These are phyloP conservation scores for Lecanoromycetidae sp. DNA, from an alignment of 2,329 filamentous ascomycete genomes.

Conservation along the genomic window DNA sequence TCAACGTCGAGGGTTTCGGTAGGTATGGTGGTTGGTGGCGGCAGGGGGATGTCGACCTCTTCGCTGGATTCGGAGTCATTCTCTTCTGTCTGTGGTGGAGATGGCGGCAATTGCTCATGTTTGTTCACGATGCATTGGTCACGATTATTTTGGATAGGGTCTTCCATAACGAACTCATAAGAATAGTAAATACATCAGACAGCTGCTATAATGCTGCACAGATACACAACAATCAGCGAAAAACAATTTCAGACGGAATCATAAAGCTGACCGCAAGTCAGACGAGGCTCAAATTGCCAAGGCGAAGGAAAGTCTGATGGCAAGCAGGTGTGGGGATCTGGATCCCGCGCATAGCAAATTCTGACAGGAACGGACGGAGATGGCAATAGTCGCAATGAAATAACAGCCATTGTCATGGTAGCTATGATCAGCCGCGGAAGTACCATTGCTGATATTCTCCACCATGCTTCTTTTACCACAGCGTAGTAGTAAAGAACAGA, in stretches of 20 bases:
- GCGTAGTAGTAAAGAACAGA: not conserved
- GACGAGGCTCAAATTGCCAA: too few relatives aligned
- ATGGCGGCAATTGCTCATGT: slow-evolving; percentile 16
- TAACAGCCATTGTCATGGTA: too few relatives aligned
- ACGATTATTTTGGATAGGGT: slow-evolving; percentile 13
- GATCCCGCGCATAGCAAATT: too few relatives aligned
- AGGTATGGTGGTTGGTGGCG: slow-evolving; percentile 48
- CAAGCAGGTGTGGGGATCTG: too few relatives aligned
- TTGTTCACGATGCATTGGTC: slow-evolving; percentile 5
- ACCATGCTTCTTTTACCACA: not conserved
- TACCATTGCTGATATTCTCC: too few relatives aligned
- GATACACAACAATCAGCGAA: too few relatives aligned
- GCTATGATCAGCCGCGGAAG: too few relatives aligned
- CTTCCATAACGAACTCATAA: slow-evolving; percentile 14
- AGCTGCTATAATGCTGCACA: not conserved
- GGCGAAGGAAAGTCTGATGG: too few relatives aligned
- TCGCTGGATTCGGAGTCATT: slow-evolving; percentile 15
- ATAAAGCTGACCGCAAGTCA: too few relatives aligned
- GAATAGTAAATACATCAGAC: not conserved
- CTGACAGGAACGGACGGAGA: too few relatives aligned
- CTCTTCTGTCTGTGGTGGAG: slow-evolving; percentile 16
- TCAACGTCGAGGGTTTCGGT: slow-evolving; percentile 60
- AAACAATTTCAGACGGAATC: too few relatives aligned
- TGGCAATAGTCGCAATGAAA: too few relatives aligned
- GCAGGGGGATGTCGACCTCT: slow-evolving; percentile 40